These are phyloP conservation scores for Rhinocladiella similis DNA, from an alignment of 2,329 filamentous ascomycete genomes.

Conservation along the genomic window DNA sequence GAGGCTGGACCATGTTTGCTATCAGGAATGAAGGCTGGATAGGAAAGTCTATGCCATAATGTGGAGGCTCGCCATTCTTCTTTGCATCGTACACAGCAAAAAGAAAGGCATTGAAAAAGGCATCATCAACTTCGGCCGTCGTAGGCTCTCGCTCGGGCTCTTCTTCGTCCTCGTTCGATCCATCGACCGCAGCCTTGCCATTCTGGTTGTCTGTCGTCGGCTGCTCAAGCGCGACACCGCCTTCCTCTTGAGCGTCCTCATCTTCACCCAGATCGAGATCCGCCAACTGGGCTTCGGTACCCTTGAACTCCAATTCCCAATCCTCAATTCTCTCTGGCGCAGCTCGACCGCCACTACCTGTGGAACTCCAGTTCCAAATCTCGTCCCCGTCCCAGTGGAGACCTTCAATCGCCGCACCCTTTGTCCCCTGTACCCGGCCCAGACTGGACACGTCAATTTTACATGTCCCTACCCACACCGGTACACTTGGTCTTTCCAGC, in stretches of 20 bases:
- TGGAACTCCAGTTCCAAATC: slow-evolving; percentile 63
- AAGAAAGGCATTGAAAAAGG: slow-evolving; percentile 64
- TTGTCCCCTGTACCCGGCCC: slow-evolving; percentile 56
- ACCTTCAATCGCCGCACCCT: slow-evolving; percentile 65
- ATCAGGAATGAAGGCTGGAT: slow-evolving; percentile 65
- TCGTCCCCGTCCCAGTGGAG: slow-evolving; percentile 70
- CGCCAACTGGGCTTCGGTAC: slow-evolving; percentile 41
- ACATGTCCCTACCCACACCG: slow-evolving; percentile 64
- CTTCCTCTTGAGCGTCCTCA: slow-evolving; percentile 42
- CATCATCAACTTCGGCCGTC: slow-evolving; percentile 66
- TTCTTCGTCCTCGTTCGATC: slow-evolving; percentile 19
- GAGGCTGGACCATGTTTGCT: slow-evolving; percentile 65
- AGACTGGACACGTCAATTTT: slow-evolving; percentile 61
- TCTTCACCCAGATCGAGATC: slow-evolving; percentile 45
- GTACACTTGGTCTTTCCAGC: slow-evolving; percentile 59
- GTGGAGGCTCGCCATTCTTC: slow-evolving; percentile 53
- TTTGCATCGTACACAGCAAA: slow-evolving; percentile 63
- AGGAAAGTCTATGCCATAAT: slow-evolving; percentile 61
- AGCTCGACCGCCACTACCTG: slow-evolving; percentile 52
- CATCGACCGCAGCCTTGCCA: slow-evolving; percentile 22
- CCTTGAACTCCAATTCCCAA: slow-evolving; percentile 43
- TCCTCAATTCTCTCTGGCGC: slow-evolving; percentile 56
- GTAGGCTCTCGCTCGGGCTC: slow-evolving; percentile 53
- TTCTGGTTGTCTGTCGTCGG: slow-evolving; percentile 34
- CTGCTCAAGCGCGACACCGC: slow-evolving; percentile 43